Percentiles rank a stretch among this genome's conserved stretches.
phyloP scores from a whole-genome alignment of 345 rosid species.

The Cochlearia excelsa region DNA sequence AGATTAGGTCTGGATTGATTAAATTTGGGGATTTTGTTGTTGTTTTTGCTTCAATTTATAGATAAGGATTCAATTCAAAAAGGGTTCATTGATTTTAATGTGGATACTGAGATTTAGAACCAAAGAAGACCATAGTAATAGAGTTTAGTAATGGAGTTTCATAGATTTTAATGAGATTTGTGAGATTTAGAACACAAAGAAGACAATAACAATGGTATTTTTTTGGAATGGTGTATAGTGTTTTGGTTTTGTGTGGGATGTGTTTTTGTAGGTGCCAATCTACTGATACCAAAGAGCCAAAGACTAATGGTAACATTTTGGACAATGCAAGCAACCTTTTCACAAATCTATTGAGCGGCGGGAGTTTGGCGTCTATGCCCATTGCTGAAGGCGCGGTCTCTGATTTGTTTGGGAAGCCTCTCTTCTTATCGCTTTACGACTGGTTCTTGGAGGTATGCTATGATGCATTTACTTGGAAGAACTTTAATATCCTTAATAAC shows the following conservation, averaged over 20 bases:
- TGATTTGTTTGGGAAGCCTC: conserved; percentile 80
- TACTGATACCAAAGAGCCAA: conserved; percentile 49
- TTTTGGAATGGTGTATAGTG: conserved; percentile 3
- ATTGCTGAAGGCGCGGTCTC: conserved; percentile 89
- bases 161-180: too few species aligned
- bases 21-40: not conserved
- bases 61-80: not conserved
- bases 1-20: conserved; percentile 7
- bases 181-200: too few species aligned
- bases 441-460: conserved; percentile 81
- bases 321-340: conserved; percentile 90
- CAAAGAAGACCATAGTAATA: not conserved
- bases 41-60: conserved; percentile 7
- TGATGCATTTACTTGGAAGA: not conserved
- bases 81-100: not conserved
- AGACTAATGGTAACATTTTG: conserved; percentile 51
- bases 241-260: conserved; percentile 8
- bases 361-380: conserved; percentile 76
- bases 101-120: conserved; percentile 16
- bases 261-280: conserved; percentile 62
- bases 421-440: conserved; percentile 78
- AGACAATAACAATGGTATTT: too few species aligned
- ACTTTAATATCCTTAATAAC: not conserved
- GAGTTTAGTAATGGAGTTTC: too few species aligned
- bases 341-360: conserved; percentile 79